These are phyloP conservation scores for Ramalina intermedia DNA, from an alignment of 495 filamentous ascomycete genomes.

Conservation along the genomic window DNA sequence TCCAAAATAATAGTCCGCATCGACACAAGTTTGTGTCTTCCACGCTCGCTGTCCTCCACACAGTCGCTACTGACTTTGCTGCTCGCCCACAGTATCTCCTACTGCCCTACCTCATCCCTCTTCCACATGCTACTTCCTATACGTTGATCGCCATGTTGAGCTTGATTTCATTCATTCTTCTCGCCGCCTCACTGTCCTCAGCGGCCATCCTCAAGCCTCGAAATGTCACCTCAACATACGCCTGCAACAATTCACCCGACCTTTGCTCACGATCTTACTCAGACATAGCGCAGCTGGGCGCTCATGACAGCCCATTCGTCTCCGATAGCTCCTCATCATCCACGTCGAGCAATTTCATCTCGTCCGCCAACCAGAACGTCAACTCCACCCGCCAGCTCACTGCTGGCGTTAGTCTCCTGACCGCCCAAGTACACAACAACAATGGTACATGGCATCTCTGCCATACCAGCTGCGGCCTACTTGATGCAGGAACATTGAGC, in stretches of 20 bases:
- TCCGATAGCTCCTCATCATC: conserved; percentile 24
- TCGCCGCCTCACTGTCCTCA: no score
- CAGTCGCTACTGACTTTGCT: no score
- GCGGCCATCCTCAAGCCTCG: no score
- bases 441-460: conserved; percentile 47
- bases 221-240: background rate
- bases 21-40: no score
- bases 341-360: conserved; percentile 27
- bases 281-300: conserved; percentile 48
- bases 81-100: no score
- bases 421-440: conserved; percentile 53
- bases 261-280: conserved; percentile 45
- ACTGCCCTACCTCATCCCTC: no score
- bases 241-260: conserved; percentile 47
- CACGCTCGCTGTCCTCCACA: no score
- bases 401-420: conserved; percentile 56
- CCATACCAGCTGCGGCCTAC: conserved; percentile 45
- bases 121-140: no score
- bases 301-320: conserved; percentile 49
- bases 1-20: no score
- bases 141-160: no score
- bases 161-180: no score
- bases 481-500: conserved; percentile 52
- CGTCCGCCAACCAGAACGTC: conserved; percentile 44
- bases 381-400: conserved; percentile 58